Conservation (phyloP, 75 land plant species). For the Gnetum montanum region DNA sequence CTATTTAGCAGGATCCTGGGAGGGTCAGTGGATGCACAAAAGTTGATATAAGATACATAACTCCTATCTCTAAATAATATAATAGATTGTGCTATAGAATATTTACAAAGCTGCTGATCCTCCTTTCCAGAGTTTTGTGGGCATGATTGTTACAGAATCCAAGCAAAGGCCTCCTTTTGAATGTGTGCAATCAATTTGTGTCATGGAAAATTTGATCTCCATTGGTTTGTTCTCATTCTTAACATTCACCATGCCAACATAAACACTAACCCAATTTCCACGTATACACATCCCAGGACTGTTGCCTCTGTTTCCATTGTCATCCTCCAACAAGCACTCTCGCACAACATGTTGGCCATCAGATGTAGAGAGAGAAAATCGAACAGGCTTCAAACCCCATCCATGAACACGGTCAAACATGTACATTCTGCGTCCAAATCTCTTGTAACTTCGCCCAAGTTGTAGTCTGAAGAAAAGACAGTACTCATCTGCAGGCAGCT, state of each 20-base stretch:
- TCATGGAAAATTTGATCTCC: constrained; percentile 57
- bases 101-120: background rate
- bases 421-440: constrained; percentile 53
- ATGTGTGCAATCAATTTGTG: constrained; percentile 68
- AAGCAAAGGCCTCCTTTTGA: constrained; percentile 76
- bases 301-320: constrained; percentile 17
- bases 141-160: constrained; percentile 44
- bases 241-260: constrained; percentile 55
- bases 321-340: constrained; percentile 42
- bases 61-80: no score
- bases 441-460: constrained; percentile 39
- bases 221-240: constrained; percentile 16
- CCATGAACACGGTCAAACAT: constrained; percentile 55
- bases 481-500: constrained; percentile 57
- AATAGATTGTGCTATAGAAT: no score
- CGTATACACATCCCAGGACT: constrained; percentile 20
- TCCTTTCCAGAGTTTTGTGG: constrained; percentile 15
- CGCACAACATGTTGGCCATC: constrained; percentile 48
- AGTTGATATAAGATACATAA: no score
- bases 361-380: constrained; percentile 51
- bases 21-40: no score
- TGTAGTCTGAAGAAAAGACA: constrained; percentile 61
- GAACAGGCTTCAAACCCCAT: constrained; percentile 67
- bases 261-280: constrained; percentile 50
- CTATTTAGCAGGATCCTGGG: no score